These are phyloP conservation scores for Ilex paraguariensis DNA, from an alignment of 305 asterid genomes.

Conservation along the genomic window DNA sequence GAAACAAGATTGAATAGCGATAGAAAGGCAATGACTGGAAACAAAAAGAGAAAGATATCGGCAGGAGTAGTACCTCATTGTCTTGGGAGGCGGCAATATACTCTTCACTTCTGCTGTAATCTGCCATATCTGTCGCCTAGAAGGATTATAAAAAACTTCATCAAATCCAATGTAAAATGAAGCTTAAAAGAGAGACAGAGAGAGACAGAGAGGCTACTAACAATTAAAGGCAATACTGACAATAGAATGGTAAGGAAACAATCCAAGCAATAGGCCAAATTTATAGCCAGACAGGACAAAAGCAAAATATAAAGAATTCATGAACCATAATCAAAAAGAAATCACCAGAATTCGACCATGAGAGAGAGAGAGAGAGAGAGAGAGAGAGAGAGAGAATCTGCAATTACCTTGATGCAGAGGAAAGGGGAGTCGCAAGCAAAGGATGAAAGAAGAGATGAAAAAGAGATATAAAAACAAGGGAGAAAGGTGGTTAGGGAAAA, in stretches of 20 bases:
- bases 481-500: slow-evolving; percentile 2
- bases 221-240: slow-evolving; percentile 12
- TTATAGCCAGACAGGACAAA: too few species aligned
- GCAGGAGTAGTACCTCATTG: slow-evolving; percentile 26
- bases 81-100: slow-evolving; percentile 21
- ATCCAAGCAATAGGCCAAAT: slow-evolving; percentile 7
- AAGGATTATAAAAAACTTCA: too few species aligned
- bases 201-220: slow-evolving; percentile 2
- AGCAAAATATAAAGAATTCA: too few species aligned
- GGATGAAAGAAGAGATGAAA: background rate
- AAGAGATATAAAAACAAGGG: background rate
- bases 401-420: slow-evolving; percentile 35
- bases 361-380: background rate
- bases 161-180: too few species aligned
- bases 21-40: too few species aligned
- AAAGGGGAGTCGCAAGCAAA: slow-evolving; percentile 35
- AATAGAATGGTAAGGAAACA: slow-evolving; percentile 11
- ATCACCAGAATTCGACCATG: too few species aligned
- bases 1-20: too few species aligned
- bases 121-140: slow-evolving; percentile 29
- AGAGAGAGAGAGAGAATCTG: slow-evolving; percentile 6
- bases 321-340: too few species aligned
- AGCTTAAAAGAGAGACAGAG: slow-evolving; percentile 4
- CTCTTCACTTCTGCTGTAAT: slow-evolving; percentile 36
- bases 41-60: too few species aligned